Percentiles rank a stretch among this genome's conserved stretches.
phyloP scores from a whole-genome alignment of 1,284 basidiomycete genomes.

The Dichomitus squalens region DNA sequence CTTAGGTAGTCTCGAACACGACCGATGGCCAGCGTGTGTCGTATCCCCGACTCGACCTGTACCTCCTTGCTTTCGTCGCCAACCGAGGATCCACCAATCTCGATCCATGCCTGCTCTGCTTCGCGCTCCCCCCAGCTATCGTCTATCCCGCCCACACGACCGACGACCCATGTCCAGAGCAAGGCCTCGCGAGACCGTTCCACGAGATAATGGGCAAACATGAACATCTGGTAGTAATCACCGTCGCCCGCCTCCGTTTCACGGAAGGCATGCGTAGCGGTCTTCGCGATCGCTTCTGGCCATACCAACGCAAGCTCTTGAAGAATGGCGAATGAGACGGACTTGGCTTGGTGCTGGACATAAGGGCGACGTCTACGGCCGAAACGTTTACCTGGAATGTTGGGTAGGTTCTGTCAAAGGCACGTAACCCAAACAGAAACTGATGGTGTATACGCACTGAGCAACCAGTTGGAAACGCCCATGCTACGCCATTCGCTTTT shows the following conservation, averaged over 20 bases:
- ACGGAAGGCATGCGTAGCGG: constrained; percentile 38
- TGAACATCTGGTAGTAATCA: constrained; percentile 38
- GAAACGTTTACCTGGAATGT: constrained; percentile 36
- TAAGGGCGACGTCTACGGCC: constrained; percentile 40
- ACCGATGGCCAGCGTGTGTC: constrained; percentile 24
- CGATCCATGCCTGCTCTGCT: constrained; percentile 36
- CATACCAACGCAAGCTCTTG: constrained; percentile 34
- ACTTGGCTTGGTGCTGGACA: constrained; percentile 41
- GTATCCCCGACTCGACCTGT: constrained; percentile 12
- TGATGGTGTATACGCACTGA: constrained; percentile 25
- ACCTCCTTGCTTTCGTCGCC: constrained; percentile 17
- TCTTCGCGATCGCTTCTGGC: constrained; percentile 30
- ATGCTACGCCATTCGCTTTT: constrained; percentile 39
- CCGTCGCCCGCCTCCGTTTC: constrained; percentile 33
- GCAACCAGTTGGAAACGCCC: constrained; percentile 30
- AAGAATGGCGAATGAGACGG: constrained; percentile 35
- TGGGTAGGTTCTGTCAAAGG: not conserved
- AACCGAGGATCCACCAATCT: constrained; percentile 33
- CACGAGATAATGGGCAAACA: constrained; percentile 38
- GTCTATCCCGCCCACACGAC: constrained; percentile 31
- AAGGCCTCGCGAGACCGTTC: constrained; percentile 44
- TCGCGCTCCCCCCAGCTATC: constrained; percentile 33
- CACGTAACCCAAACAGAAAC: too few relatives aligned
- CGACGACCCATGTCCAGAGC: constrained; percentile 45
- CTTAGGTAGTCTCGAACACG: constrained; percentile 21